These are phyloP conservation scores for Aegilops bicornis DNA, from an alignment of 176 grass and related monocot species.

Conservation along the genomic window DNA sequence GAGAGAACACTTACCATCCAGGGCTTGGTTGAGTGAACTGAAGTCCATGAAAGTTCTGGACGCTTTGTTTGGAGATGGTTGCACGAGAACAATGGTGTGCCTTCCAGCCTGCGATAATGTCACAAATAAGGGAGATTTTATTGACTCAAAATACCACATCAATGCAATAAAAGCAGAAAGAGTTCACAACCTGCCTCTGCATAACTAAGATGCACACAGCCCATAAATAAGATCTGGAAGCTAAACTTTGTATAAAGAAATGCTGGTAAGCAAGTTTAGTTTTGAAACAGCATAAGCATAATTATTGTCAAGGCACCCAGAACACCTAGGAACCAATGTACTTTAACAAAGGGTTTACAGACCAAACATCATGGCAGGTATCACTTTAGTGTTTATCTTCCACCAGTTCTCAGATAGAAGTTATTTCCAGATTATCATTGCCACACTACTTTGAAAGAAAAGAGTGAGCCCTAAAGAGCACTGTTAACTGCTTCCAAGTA, in stretches of 20 bases:
- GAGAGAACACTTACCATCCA: conserved; percentile 54
- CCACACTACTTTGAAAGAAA: not conserved
- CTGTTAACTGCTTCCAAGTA: not conserved
- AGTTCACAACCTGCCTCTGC: not conserved
- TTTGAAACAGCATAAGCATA: not conserved
- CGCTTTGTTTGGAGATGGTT: conserved; percentile 54
- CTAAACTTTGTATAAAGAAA: not conserved
- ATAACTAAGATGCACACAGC: not conserved
- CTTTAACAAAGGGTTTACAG: not conserved
- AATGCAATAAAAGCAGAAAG: not conserved
- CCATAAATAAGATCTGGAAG: not conserved
- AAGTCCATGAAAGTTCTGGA: conserved; percentile 84
- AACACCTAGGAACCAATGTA: not conserved
- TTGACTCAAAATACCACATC: not conserved
- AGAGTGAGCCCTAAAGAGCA: not conserved
- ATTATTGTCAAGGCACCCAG: not conserved
- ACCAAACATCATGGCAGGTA: not conserved
- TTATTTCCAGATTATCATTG: not conserved
- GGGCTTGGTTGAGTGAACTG: conserved; percentile 63
- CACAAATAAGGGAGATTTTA: not conserved
- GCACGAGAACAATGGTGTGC: conserved; percentile 80
- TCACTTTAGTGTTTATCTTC: not conserved
- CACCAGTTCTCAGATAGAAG: not conserved
- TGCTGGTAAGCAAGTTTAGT: not conserved
- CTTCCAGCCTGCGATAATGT: conserved; percentile 47